These are phyloP conservation scores for Apostasia shenzhenica DNA, from an alignment of 106 monocot genomes.

Conservation along the genomic window DNA sequence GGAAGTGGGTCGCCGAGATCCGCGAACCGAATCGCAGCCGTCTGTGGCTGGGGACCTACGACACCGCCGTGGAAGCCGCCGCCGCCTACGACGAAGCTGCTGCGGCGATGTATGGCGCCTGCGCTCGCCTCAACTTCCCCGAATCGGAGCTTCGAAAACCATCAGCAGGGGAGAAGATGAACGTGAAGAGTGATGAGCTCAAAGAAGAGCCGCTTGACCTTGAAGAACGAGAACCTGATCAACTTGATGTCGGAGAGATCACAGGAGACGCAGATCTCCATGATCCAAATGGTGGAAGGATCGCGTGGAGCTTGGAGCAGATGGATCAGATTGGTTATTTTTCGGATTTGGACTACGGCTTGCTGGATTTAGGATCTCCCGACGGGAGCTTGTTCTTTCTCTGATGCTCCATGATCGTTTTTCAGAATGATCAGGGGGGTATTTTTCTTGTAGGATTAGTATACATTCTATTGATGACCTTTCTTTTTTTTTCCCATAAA, in stretches of 20 bases:
- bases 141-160: neutral
- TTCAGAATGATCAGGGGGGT: too few relatives aligned
- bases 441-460: too few relatives aligned
- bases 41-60: constrained; percentile 51
- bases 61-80: constrained; percentile 42
- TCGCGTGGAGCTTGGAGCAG: neutral
- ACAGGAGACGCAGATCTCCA: neutral
- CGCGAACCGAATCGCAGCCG: constrained; percentile 32
- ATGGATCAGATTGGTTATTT: neutral
- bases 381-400: neutral
- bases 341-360: neutral
- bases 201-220: neutral
- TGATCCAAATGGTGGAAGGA: neutral
- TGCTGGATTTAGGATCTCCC: neutral
- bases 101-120: constrained; percentile 32
- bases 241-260: neutral
- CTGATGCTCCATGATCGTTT: neutral
- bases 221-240: neutral
- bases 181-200: neutral
- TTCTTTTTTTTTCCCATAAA: too few relatives aligned
- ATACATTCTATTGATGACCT: too few relatives aligned
- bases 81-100: constrained; percentile 51
- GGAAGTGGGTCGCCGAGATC: constrained; percentile 54
- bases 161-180: neutral
- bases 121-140: constrained; percentile 45